Base-by-base conservation (phyloP, 345 rosid species). In the Eucalyptus sp. region DNA sequence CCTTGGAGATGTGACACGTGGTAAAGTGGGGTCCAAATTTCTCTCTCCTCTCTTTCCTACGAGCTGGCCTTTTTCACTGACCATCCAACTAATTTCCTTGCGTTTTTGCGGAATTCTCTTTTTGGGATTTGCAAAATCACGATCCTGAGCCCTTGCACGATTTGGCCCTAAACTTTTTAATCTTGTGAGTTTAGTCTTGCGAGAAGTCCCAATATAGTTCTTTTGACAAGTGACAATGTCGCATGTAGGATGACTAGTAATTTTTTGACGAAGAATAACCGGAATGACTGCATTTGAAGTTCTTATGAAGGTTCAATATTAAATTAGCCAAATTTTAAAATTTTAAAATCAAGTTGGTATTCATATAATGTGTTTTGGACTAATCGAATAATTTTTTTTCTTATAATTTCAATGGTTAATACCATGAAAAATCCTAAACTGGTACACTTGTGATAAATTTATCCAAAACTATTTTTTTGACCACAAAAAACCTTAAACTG, bases 301-400 rank as follows among this genome's bases (percentile, higher is more conserved):
- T 52, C 4, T 52, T 17, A 4, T 52, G 0, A 56, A 56, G 0
- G 3, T 24, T 64, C 5, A 7, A 1, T 3, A 71, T 24, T 37
- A 5, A 2, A 37, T 20, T 10, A 0, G 2, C 0, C 0, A 31
- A 16, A 8, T 8, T 31, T 1, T 16, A 68, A 68, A 68, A 8
- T 0, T 66, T 66, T 3, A 4, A 29, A 22, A 13, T 1, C 0
- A 66, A 66, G 0, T 0, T 1, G 0, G 0, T 5, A 20, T 71
- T 4, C 0, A 0, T 2, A 37, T 6, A 10, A 18, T 18, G 24
- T 18, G 3, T 6, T 6, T 5, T 10, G 7, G 14, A 37, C 1
- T 3, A 3, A 20, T 37, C 0, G 2, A 0, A 1, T 76, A 76
- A 76, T 37, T 37, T 76, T 20, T 37, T 17, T 0, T 56, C 7